A percentile compares a stretch with the other conserved stretches of the same genome.
phyloP scores from a whole-genome alignment of 225 moss, liverwort and hornwort species.

The Lunularia cruciata region DNA sequence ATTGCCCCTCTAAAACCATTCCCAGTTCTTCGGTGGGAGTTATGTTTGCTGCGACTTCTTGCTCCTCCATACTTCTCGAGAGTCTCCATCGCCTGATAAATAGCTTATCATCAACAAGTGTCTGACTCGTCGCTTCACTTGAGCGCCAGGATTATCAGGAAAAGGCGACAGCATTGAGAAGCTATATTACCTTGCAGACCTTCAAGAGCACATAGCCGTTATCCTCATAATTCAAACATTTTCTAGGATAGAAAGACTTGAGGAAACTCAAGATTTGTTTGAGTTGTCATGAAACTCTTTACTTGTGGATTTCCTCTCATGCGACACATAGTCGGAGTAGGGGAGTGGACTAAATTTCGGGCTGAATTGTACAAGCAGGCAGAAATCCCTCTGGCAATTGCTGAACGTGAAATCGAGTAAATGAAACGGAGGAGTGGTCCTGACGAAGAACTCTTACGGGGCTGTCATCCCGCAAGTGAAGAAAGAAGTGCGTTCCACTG shows the following conservation, averaged over 20 bases:
- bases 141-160: conserved; percentile 13
- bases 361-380: too few species aligned
- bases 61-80: conserved; percentile 10
- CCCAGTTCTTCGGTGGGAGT: conserved; percentile 20
- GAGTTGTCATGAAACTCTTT: too few species aligned
- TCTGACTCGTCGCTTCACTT: conserved; percentile 12
- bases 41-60: conserved; percentile 12
- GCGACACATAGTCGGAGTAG: too few species aligned
- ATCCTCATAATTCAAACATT: neutral
- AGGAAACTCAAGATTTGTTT: neutral
- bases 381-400: too few species aligned
- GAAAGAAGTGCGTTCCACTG: neutral
- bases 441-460: too few species aligned
- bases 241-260: neutral
- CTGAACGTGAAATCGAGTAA: too few species aligned
- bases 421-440: too few species aligned
- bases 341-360: too few species aligned
- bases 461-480: neutral
- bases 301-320: too few species aligned
- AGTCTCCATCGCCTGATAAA: conserved; percentile 2
- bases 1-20: neutral
- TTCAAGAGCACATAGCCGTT: neutral
- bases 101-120: conserved; percentile 5
- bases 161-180: neutral
- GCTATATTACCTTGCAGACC: neutral